phyloP scores from a whole-genome alignment of 2,329 filamentous ascomycete species.

The Fusarium devonianum region DNA sequence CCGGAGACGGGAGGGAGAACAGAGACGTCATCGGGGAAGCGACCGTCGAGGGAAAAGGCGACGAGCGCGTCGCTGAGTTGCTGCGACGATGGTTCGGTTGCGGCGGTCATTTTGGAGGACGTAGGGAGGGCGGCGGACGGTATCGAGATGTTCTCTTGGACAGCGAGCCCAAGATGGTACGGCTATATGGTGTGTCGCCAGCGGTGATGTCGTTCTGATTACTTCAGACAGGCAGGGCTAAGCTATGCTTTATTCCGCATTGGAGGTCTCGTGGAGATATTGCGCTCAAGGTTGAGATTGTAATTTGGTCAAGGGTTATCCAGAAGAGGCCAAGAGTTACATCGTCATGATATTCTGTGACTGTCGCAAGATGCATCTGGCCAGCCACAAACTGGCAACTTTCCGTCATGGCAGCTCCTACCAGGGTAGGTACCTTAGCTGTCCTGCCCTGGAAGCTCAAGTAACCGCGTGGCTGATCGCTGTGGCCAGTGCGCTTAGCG shows the following conservation, averaged over 20 bases:
- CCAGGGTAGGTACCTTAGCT: constrained; percentile 7
- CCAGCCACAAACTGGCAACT: constrained; percentile 40
- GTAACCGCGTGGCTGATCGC: constrained; percentile 15
- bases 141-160: background rate
- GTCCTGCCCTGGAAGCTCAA: constrained; percentile 2
- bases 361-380: constrained; percentile 29
- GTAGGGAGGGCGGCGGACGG: background rate
- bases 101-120: constrained; percentile 42
- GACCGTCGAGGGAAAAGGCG: constrained; percentile 50
- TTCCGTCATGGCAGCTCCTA: constrained; percentile 32
- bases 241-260: background rate
- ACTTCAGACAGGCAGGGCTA: constrained; percentile 1
- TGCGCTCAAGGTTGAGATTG: too few species aligned
- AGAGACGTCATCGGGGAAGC: constrained; percentile 52
- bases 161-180: constrained; percentile 6
- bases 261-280: too few species aligned
- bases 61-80: constrained; percentile 52
- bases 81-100: constrained; percentile 37
- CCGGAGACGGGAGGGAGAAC: constrained; percentile 48
- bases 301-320: too few species aligned
- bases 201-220: background rate
- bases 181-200: constrained; percentile 21
- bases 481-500: constrained; percentile 30
- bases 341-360: constrained; percentile 21
- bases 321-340: background rate